phyloP scores from a whole-genome alignment of 1,284 basidiomycete genomes.

The Malassezia sympodialis region DNA sequence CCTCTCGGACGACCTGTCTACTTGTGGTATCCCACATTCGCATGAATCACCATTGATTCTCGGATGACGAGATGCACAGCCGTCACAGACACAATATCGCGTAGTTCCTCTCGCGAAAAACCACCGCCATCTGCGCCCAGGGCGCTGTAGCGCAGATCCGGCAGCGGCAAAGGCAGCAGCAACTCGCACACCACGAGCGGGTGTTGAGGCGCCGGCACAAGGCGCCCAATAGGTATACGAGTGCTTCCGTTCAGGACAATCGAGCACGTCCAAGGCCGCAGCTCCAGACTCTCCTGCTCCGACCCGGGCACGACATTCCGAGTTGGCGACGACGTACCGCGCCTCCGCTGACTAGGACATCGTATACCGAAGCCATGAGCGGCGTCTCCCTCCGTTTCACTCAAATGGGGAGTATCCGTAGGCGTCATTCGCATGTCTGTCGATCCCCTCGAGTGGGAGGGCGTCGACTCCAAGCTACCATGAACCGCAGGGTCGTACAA shows the following conservation, averaged over 20 bases:
- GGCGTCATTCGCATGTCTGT: neutral
- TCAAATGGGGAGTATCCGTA: neutral
- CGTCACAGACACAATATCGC: constrained; percentile 79
- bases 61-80: constrained; percentile 83
- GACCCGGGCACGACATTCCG: no score
- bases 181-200: constrained; percentile 85
- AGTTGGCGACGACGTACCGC: neutral
- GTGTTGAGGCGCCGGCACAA: constrained; percentile 79
- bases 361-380: neutral
- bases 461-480: neutral
- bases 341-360: neutral
- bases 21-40: neutral
- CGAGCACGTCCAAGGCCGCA: constrained; percentile 67
- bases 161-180: constrained; percentile 72
- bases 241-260: constrained; percentile 47
- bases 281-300: neutral
- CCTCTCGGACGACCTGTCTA: neutral
- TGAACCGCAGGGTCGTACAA: neutral
- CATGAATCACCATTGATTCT: constrained; percentile 51
- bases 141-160: constrained; percentile 32
- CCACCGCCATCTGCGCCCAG: constrained; percentile 35
- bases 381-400: neutral
- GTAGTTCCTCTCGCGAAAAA: constrained; percentile 75
- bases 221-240: constrained; percentile 52
- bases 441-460: neutral